Percentiles rank a stretch among this genome's conserved stretches.
These are phyloP conservation scores for Kluyveromyces nonfermentans DNA, from an alignment of 805 yeast genomes.

Conservation along the genomic window DNA sequence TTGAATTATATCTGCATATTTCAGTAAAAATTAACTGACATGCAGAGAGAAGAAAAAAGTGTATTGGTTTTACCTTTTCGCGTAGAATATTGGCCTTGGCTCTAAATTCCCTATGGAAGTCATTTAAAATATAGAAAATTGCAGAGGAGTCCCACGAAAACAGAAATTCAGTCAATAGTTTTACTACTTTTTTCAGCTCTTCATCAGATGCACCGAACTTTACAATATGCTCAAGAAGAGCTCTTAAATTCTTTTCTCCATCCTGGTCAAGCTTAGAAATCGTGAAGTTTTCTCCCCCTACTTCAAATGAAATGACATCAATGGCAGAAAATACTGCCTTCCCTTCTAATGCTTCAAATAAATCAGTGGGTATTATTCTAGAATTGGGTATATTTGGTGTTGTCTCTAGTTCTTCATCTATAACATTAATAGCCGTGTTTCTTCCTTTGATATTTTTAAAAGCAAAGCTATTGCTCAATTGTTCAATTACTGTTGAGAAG, in stretches of 20 bases:
- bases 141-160: slow-evolving; percentile 13
- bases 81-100: slow-evolving; percentile 15
- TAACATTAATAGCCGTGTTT: not conserved
- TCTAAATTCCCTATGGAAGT: slow-evolving; percentile 22
- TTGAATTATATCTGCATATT: slow-evolving; percentile 15
- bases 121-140: slow-evolving; percentile 12
- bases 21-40: slow-evolving; percentile 24
- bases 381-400: not conserved
- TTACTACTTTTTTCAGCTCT: slow-evolving; percentile 15
- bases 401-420: not conserved
- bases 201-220: slow-evolving; percentile 19
- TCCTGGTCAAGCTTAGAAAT: slow-evolving; percentile 14
- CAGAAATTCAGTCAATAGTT: slow-evolving; percentile 14
- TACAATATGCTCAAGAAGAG: slow-evolving; percentile 16
- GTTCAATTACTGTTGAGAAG: slow-evolving; percentile 23
- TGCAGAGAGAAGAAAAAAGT: slow-evolving; percentile 22
- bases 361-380: not conserved
- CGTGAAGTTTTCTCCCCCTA: slow-evolving; percentile 10
- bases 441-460: not conserved
- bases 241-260: slow-evolving; percentile 3
- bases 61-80: slow-evolving; percentile 24
- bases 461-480: slow-evolving; percentile 14
- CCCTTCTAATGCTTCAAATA: slow-evolving; percentile 10
- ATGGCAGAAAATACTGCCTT: slow-evolving; percentile 11
- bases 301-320: slow-evolving; percentile 10